Evolutionary conservation across 495 filamentous ascomycete genomes (phyloP), one percentile per base, ranked within the genome.

Genomic region (Schizothecium vesticola): DNA sequence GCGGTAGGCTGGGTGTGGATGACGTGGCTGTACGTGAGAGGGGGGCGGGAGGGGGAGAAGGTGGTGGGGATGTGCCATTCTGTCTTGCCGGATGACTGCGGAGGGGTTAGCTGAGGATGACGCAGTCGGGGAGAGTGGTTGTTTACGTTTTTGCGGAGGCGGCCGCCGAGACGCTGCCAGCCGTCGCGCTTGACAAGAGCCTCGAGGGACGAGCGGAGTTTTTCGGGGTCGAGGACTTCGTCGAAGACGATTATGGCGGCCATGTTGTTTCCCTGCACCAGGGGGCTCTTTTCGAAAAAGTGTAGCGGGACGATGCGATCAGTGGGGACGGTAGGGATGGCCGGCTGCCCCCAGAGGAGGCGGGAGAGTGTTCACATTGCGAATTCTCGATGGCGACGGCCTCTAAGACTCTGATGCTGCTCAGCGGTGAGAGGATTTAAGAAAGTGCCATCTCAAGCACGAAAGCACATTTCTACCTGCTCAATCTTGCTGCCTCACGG

Each of bases 141-240:
- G 13, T 43, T 43, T 77, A 56, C 70, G 67, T 73, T 74, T 21
- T 69, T 72, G 55, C 77, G 67, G 19, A 84, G 59, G 12, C 82
- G 74, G 23, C 77, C 81, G 1, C 82, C 82, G 9, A 84, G 70
- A 62, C 79, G 75, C 43, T 75, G 66, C 82, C 82, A 84, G 22
- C 76, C 76, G 55, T 76, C 77, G 21, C 73, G 63, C 33, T 74
- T 63, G 61, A 79, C 65, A 28, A 84, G 64, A 0, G 65, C 64
- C n/a, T 77, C 73, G 1, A 84, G 71, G 1, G 79, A 69, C 3
- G 10, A 11, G 1, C 73, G 69, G 22, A 84, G 74, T 21, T 73
- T 79, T 26, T 75, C 70, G 1, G 79, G 70, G 64, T 84, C 82
- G 0, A 86, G 73, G 24, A 85, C 79, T 28, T 84, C 81, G 66